Evolutionary conservation across 1,284 basidiomycete genomes (phyloP).

Genomic region (Bjerkandera adusta): DNA sequence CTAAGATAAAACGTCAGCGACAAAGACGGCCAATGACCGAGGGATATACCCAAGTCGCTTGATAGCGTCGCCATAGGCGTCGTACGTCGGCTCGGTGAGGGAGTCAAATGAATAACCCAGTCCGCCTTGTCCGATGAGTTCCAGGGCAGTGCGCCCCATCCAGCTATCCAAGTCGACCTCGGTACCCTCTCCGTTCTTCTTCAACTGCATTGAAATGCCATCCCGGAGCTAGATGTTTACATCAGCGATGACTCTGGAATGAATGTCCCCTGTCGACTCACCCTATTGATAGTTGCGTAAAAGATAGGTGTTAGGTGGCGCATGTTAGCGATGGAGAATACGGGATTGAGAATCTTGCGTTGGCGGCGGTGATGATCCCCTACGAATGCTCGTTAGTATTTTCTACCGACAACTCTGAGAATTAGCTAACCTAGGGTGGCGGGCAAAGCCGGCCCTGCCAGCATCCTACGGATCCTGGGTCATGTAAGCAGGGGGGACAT

Average conservation of each 20-base stretch:
- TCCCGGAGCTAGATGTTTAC: slow-evolving; percentile 12
- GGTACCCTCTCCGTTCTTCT: slow-evolving; percentile 2
- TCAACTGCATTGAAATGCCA: slow-evolving; percentile 10
- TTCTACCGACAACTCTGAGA: no score
- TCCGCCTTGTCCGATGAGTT: slow-evolving; percentile 28
- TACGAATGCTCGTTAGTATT: no score
- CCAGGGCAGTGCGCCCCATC: slow-evolving; percentile 28
- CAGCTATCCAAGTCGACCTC: slow-evolving; percentile 26
- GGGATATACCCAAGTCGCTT: slow-evolving; percentile 20
- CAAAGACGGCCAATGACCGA: not conserved
- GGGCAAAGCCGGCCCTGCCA: no score
- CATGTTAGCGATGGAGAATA: slow-evolving; percentile 18
- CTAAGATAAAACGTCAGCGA: not conserved
- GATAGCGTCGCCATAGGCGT: slow-evolving; percentile 23
- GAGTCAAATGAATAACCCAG: slow-evolving; percentile 28
- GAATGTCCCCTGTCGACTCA: not conserved
- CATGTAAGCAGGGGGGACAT: no score
- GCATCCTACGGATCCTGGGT: no score
- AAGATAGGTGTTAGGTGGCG: slow-evolving; percentile 9
- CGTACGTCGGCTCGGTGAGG: slow-evolving; percentile 17
- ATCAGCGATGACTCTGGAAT: not conserved
- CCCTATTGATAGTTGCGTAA: not conserved
- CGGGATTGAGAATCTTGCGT: slow-evolving; percentile 17
- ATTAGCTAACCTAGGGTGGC: no score
- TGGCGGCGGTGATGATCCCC: slow-evolving; percentile 11